phyloP scores from a whole-genome alignment of 2,329 filamentous ascomycete genomes.

The Penicillium vulpinum region DNA sequence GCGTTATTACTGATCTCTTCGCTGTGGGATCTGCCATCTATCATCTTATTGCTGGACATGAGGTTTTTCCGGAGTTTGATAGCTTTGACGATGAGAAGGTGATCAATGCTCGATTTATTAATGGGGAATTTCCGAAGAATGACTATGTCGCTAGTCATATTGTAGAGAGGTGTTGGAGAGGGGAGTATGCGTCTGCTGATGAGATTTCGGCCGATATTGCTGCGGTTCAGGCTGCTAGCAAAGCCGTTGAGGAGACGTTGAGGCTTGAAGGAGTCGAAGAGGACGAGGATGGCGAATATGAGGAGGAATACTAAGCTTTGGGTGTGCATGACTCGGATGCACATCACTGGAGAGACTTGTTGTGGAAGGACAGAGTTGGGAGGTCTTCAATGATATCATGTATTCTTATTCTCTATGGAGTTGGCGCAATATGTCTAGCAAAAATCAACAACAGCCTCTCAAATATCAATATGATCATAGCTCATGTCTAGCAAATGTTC shows the following conservation, averaged over 20 bases:
- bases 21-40: conserved; percentile 24
- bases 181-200: conserved; percentile 12
- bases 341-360: background rate
- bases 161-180: conserved; percentile 19
- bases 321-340: background rate
- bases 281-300: background rate
- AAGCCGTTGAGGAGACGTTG: background rate
- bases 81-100: conserved; percentile 6
- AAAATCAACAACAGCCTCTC: background rate
- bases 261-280: background rate
- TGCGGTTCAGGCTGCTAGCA: background rate
- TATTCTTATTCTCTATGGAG: conserved; percentile 6
- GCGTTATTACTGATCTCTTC: conserved; percentile 21
- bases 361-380: background rate
- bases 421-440: background rate
- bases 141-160: conserved; percentile 13
- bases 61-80: conserved; percentile 16
- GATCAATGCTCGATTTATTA: conserved; percentile 3
- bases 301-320: background rate
- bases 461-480: background rate
- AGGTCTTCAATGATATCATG: background rate
- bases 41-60: conserved; percentile 19
- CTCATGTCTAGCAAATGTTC: background rate
- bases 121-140: conserved; percentile 7
- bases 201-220: conserved; percentile 9